Evolutionary conservation across 176 grass and related monocot species (phyloP), one percentile per base, ranked within the genome.

Genomic region (Avena eriantha): DNA sequence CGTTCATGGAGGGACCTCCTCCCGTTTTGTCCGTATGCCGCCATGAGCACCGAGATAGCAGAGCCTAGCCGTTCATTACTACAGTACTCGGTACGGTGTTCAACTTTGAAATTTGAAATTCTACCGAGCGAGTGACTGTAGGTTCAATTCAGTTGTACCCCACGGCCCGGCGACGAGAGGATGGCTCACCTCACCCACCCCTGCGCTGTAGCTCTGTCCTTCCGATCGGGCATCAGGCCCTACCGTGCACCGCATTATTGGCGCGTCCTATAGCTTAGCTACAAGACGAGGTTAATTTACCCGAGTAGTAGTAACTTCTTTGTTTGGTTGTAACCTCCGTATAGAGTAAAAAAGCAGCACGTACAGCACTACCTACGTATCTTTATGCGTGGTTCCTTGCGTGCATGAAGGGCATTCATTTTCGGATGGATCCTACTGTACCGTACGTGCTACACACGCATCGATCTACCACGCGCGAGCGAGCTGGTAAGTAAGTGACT

Each of bases 151-250:
- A 41, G 39, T 41, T 35, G 7, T 16, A 9, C 17, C 39, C 33
- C 8, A 35, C 14, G 64, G 64, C 12, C 5, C 29, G 4, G 56
- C 6, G 5, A 19, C 18, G 24, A 76, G 47, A 56, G 49, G 74
- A 77, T 77, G 74, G 3, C 49, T 77, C 74, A 55, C 74, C 74
- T 76, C 16, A 47, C 46, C 46, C 10, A 60, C 74, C 74, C 49
- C 26, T 34, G 49, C 16, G 1, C 47, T 34, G 26, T 55, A 73
- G 10, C 9, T 3, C 18, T 14, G 69, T 72, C 47, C 73, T 76
- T 76, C 48, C 48, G 29, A 24, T 16, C 8, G 8, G 16, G 0
- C 17, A 29, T 29, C 29, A 77, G 74, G 71, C 71, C 71, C 71
- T 49, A 74, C 71, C 45, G n/a, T 18, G 26, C 26, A 0, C 24